phyloP scores from a whole-genome alignment of 2,329 filamentous ascomycete species.

The Didymella pomorum region DNA sequence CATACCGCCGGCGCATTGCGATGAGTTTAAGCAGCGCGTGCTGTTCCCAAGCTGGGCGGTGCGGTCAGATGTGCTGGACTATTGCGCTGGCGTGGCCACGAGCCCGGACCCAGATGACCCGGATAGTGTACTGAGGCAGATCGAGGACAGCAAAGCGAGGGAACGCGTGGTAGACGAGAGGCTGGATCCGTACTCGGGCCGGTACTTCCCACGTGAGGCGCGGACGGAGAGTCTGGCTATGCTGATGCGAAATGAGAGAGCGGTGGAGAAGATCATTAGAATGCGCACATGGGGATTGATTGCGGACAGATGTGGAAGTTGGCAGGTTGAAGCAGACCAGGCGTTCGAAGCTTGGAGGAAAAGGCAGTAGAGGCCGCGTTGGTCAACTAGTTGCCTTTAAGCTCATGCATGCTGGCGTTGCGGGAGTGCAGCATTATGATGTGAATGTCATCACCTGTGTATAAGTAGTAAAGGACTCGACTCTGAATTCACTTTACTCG shows the following conservation, averaged over 20 bases:
- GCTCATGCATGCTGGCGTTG: constrained; percentile 14
- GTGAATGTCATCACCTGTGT: neutral
- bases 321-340: constrained; percentile 55
- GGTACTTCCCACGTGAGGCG: constrained; percentile 81
- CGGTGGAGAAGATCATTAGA: constrained; percentile 80
- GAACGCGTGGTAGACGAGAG: constrained; percentile 85
- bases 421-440: neutral
- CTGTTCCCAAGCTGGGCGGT: constrained; percentile 90
- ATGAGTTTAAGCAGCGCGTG: constrained; percentile 75
- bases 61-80: constrained; percentile 82
- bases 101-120: constrained; percentile 88
- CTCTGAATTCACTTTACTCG: neutral
- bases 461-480: constrained; percentile 6
- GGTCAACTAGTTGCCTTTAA: neutral
- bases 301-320: constrained; percentile 73
- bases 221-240: constrained; percentile 80
- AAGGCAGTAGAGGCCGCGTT: constrained; percentile 11
- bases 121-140: constrained; percentile 72
- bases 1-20: constrained; percentile 71
- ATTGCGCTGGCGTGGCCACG: constrained; percentile 87
- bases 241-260: constrained; percentile 76
- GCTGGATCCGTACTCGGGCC: constrained; percentile 86
- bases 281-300: constrained; percentile 82
- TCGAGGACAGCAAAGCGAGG: constrained; percentile 73
- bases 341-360: constrained; percentile 49